phyloP scores from a whole-genome alignment of 2,329 filamentous ascomycete genomes.

The Ascochyta rabiei region DNA sequence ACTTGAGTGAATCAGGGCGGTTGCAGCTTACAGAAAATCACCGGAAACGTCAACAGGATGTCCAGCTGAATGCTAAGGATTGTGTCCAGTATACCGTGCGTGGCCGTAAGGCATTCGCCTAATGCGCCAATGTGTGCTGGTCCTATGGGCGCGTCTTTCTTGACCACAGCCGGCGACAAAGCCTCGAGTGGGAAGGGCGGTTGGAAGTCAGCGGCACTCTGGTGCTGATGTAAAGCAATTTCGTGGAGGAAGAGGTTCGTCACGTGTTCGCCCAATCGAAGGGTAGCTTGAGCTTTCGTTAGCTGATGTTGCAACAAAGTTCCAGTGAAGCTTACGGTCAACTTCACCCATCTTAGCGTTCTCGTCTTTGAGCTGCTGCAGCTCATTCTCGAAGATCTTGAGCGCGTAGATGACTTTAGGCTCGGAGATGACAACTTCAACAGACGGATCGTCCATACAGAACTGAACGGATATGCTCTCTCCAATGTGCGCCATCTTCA shows the following conservation, averaged over 20 bases:
- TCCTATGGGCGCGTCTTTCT: conserved; percentile 51
- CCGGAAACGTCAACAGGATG: conserved; percentile 51
- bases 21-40: conserved; percentile 50
- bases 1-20: neutral
- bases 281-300: conserved; percentile 34
- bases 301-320: conserved; percentile 9
- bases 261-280: conserved; percentile 55
- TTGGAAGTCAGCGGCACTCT: conserved; percentile 51
- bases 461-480: conserved; percentile 64
- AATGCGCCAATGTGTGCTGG: conserved; percentile 56
- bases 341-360: conserved; percentile 48
- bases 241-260: conserved; percentile 58
- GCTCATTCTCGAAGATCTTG: conserved; percentile 61
- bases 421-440: conserved; percentile 60
- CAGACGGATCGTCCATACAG: conserved; percentile 60
- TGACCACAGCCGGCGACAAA: conserved; percentile 45
- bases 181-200: conserved; percentile 53
- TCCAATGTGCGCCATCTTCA: conserved; percentile 63
- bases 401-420: conserved; percentile 61
- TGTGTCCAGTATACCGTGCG: conserved; percentile 55
- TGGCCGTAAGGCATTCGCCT: conserved; percentile 53
- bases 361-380: conserved; percentile 46
- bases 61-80: conserved; percentile 57
- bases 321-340: conserved; percentile 35
- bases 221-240: conserved; percentile 56